Evolutionary conservation across 148 eudicot species (phyloP).

Genomic region (Amaranthus palmeri): DNA sequence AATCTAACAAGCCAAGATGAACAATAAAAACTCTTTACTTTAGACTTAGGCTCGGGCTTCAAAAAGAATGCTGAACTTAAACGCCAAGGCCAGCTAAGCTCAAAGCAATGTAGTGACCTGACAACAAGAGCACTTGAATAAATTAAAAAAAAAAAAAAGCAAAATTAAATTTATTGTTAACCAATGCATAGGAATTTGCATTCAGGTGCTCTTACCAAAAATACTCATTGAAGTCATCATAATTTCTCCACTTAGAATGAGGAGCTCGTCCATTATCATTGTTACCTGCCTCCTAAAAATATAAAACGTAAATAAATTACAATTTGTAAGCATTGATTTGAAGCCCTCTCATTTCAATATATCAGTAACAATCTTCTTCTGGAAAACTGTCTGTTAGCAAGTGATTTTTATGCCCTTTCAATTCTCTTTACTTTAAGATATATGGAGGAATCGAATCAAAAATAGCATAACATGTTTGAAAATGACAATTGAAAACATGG

Average conservation of each 20-base stretch:
- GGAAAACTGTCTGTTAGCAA: neutral
- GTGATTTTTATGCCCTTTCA: neutral
- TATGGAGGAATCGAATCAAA: too few species aligned
- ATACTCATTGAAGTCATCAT: conserved; percentile 96
- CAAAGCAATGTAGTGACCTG: conserved; percentile 90
- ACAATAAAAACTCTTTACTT: conserved; percentile 37
- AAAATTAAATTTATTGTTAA: neutral
- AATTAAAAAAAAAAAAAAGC: neutral
- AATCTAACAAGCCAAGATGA: neutral
- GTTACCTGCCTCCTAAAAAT: conserved; percentile 70
- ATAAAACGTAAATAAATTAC: conserved; percentile 5
- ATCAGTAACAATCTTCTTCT: neutral
- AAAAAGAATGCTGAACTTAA: conserved; percentile 57
- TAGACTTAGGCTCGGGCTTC: conserved; percentile 71
- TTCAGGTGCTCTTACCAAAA: conserved; percentile 59
- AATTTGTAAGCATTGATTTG: neutral
- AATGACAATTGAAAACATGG: too few species aligned
- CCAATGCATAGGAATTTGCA: neutral
- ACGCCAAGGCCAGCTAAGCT: conserved; percentile 97
- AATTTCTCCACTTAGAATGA: conserved; percentile 98
- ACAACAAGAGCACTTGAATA: neutral
- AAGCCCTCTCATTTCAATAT: neutral
- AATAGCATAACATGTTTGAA: too few species aligned
- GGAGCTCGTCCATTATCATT: conserved; percentile 91
- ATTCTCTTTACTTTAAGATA: neutral